A percentile compares a stretch with the other conserved stretches of the same genome.
Conservation (phyloP, 192 early-diverging fungal species). For the Haplosporangium gracile region DNA sequence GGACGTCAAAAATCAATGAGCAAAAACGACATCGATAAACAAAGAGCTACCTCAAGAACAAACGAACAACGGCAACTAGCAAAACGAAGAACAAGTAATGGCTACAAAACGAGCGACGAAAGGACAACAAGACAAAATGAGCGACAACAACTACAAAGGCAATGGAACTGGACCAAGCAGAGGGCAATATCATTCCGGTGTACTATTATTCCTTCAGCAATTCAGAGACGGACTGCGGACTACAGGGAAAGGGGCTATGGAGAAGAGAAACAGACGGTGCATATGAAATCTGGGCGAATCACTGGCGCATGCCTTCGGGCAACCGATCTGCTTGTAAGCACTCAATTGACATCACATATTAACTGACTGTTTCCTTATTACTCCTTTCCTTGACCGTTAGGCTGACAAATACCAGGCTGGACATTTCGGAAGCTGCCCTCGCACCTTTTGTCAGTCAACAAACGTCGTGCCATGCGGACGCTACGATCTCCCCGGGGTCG, state of each 20-base stretch:
- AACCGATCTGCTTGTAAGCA: not conserved
- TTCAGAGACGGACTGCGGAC: not conserved
- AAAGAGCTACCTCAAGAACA: too few species aligned
- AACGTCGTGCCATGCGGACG: conserved; percentile 79
- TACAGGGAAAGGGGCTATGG: not conserved
- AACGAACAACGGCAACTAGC: too few species aligned
- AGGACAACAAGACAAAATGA: too few species aligned
- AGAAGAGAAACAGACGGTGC: not conserved
- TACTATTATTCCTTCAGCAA: not conserved
- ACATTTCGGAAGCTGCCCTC: conserved; percentile 83
- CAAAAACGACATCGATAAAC: too few species aligned
- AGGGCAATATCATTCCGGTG: not conserved
- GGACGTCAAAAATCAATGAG: too few species aligned
- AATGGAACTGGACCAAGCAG: not conserved
- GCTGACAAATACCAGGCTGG: conserved; percentile 80
- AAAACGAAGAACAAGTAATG: too few species aligned
- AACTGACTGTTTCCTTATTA: not conserved
- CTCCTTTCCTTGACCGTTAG: conserved; percentile 32
- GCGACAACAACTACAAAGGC: too few species aligned
- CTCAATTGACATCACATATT: not conserved
- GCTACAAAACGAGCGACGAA: too few species aligned
- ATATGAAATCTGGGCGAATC: not conserved
- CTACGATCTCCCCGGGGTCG: conserved; percentile 74
- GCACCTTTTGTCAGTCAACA: conserved; percentile 74
- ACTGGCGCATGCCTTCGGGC: not conserved